Base-by-base conservation (phyloP, 2,329 filamentous ascomycete genomes). In the Grosmannia serpens region DNA sequence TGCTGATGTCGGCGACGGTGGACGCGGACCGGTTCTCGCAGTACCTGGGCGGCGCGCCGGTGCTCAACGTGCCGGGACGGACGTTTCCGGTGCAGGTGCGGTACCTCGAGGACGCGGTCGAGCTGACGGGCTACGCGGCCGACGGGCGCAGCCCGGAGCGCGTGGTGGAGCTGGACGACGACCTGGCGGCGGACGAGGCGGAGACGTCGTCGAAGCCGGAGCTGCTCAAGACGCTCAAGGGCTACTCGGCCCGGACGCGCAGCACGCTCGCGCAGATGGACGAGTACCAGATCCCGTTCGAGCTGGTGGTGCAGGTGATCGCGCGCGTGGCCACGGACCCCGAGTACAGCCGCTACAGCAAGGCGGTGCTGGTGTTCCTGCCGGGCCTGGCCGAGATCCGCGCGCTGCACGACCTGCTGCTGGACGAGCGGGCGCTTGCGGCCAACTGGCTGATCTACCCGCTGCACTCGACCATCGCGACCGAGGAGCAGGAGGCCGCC, bases 1-100 rank as follows among this genome's bases (percentile, higher is more conserved):
- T 99, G 44, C 80, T 99, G 53, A 99, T 99, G 94, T 97, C 92
- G 64, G 94, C 94, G 13, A 99, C 94, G 0, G 90, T 99, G 9
- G 90, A 99, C 70, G 90, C 94, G 0, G 86, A 92, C 60, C 85
- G 86, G 20, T 96, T 99, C 69, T 96, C 94, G 0, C 82, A 83
- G 13, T 99, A 97, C 68, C 80, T 99, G 2, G 85, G 86, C 58
- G 84, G 85, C 5, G 92, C 92, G 1, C 92, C 92, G 0, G 84
- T 97, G 47, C 76, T 99, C 57, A 91, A 88, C 60, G 90, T 99
- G 17, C 94, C 94, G 2, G 94, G 94, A 0, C 84, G 94, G 53
- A 97, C 92, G 0, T 99, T 95, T 67, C 92, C 94, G 0, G 94
- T 99, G 2, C 80, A 89, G 65, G 89, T 91, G 44, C 85, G 84